phyloP scores from a whole-genome alignment of 495 filamentous ascomycete species.

The Hypomontagnella monticulosa region DNA sequence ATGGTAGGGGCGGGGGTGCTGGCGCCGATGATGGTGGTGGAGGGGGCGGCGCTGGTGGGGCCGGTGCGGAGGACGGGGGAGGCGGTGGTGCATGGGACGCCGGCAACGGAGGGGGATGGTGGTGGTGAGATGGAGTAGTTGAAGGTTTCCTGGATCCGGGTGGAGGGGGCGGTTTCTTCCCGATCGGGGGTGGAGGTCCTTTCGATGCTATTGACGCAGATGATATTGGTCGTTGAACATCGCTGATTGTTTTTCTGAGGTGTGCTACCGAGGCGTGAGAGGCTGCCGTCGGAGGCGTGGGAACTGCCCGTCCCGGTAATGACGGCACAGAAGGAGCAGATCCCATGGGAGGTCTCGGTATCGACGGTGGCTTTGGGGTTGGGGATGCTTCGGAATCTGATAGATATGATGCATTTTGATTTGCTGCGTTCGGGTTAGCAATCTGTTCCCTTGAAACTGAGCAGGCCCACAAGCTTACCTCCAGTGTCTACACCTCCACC shows the following conservation, averaged over 20 bases:
- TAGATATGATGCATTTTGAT: constrained; percentile 76
- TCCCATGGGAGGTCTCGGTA: constrained; percentile 69
- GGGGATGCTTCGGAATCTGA: constrained; percentile 80
- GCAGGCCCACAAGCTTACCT: constrained; percentile 51
- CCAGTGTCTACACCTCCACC: constrained; percentile 89
- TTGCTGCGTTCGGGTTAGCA: constrained; percentile 63
- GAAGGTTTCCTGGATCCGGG: constrained; percentile 74
- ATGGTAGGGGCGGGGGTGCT: constrained; percentile 59
- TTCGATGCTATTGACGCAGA: constrained; percentile 57
- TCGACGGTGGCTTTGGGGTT: constrained; percentile 68
- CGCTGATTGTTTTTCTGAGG: constrained; percentile 66
- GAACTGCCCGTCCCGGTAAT: constrained; percentile 60
- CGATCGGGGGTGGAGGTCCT: constrained; percentile 66
- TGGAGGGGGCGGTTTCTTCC: constrained; percentile 75
- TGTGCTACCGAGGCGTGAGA: constrained; percentile 68
- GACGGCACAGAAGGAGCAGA: constrained; percentile 69
- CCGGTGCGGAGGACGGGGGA: constrained; percentile 58
- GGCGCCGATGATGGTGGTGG: constrained; percentile 60
- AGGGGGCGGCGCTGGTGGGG: constrained; percentile 62
- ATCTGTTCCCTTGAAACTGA: background rate
- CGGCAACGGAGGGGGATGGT: constrained; percentile 58
- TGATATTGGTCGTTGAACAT: constrained; percentile 62
- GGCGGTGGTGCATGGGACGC: constrained; percentile 60
- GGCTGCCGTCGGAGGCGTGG: constrained; percentile 51
- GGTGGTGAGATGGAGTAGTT: constrained; percentile 53